phyloP scores from a whole-genome alignment of 352 stramenopile species.

The Globisporangium yorkense region DNA sequence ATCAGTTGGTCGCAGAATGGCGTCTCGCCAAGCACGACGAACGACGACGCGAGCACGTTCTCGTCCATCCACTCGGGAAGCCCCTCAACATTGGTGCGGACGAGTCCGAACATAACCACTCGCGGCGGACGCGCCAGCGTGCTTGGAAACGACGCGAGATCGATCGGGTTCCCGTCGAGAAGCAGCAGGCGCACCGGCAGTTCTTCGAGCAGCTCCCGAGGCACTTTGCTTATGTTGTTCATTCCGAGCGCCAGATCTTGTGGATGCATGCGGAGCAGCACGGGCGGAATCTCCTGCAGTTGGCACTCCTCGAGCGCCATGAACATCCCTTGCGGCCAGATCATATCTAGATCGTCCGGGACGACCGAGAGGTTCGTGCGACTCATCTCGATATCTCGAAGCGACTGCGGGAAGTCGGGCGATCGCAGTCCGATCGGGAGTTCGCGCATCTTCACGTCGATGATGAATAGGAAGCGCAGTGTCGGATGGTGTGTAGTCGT shows the following conservation, averaged over 20 bases:
- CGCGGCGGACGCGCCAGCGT: neutral
- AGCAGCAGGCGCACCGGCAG: neutral
- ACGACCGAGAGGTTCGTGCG: conserved; percentile 4
- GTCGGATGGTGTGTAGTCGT: conserved; percentile 6
- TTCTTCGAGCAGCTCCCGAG: neutral
- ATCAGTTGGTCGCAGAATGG: conserved; percentile 5
- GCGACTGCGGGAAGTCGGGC: conserved; percentile 4
- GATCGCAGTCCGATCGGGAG: conserved; percentile 10
- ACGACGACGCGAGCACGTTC: neutral
- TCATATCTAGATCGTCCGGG: conserved; percentile 4
- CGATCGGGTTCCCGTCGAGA: conserved; percentile 13
- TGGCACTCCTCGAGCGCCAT: conserved; percentile 1
- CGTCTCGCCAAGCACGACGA: neutral
- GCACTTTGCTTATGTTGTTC: conserved; percentile 2
- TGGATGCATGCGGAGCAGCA: neutral
- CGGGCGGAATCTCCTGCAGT: neutral
- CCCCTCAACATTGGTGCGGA: neutral
- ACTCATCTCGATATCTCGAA: conserved; percentile 7
- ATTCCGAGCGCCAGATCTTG: conserved; percentile 4
- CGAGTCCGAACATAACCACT: neutral
- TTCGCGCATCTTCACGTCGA: conserved; percentile 6
- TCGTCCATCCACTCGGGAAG: conserved; percentile 2
- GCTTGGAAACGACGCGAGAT: neutral
- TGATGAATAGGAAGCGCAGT: conserved; percentile 6
- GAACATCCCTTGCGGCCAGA: conserved; percentile 2